Evolutionary conservation across 2,329 filamentous ascomycete species (phyloP).

Genomic region (Colletotrichum sp.): DNA sequence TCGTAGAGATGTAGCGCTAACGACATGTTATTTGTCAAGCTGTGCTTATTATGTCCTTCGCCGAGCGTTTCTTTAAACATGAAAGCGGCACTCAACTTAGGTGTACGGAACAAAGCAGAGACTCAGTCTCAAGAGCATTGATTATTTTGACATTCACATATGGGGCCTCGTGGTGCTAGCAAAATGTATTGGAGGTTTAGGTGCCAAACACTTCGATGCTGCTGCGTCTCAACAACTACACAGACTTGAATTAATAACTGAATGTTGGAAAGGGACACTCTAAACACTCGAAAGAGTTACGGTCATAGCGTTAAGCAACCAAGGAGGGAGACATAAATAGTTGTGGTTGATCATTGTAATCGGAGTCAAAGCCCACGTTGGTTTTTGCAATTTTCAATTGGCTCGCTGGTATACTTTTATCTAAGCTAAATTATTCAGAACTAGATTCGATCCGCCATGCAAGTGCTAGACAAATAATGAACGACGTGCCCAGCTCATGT

Average conservation of each 20-base stretch:
- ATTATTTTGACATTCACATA: not conserved
- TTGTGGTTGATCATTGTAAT: not conserved
- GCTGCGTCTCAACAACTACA: not conserved
- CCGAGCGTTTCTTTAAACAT: not conserved
- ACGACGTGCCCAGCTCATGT: not conserved
- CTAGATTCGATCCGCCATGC: not conserved
- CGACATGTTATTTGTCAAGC: not conserved
- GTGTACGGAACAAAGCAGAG: not conserved
- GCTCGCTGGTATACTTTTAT: not conserved
- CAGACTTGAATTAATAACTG: not conserved
- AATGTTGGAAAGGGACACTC: not conserved
- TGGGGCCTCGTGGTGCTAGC: not conserved
- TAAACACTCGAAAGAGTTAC: not conserved
- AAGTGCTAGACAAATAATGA: not conserved
- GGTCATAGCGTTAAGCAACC: not conserved
- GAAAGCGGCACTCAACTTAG: not conserved
- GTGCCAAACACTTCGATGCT: not conserved
- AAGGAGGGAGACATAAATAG: not conserved
- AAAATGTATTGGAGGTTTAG: not conserved
- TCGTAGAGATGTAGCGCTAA: not conserved
- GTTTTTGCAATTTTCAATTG: not conserved
- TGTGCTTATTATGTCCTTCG: not conserved
- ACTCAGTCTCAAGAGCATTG: not conserved
- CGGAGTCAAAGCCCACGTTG: not conserved
- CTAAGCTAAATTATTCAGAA: not conserved